Conservation (phyloP, 1,284 basidiomycete genomes). For the Cutaneotrichosporon cavernicola region DNA sequence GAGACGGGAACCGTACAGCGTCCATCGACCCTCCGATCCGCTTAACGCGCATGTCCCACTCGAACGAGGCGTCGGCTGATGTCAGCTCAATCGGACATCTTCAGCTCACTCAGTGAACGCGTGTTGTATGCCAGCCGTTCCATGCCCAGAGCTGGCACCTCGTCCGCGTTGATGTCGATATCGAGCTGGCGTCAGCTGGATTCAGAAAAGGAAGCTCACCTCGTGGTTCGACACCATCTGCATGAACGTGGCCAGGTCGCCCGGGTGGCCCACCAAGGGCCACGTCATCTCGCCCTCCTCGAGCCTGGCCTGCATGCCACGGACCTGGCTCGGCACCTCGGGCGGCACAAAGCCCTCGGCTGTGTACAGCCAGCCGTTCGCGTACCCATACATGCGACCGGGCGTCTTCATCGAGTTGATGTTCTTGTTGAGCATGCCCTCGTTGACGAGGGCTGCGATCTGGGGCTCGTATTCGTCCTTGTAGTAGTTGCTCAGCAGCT, state of each 20-base stretch:
- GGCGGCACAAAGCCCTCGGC: conserved; percentile 61
- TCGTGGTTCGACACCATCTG: conserved; percentile 42
- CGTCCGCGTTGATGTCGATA: conserved; percentile 34
- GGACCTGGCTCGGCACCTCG: conserved; percentile 65
- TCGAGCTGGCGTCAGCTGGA: conserved; percentile 25
- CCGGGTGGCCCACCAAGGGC: conserved; percentile 37
- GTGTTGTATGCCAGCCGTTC: conserved; percentile 41
- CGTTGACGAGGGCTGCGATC: conserved; percentile 40
- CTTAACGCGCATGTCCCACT: conserved; percentile 35
- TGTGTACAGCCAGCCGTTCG: conserved; percentile 47
- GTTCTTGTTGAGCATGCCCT: conserved; percentile 36
- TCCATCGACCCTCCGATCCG: not conserved
- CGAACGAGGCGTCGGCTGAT: conserved; percentile 44
- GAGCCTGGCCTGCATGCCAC: conserved; percentile 11
- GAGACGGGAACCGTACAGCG: not conserved
- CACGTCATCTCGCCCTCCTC: conserved; percentile 51
- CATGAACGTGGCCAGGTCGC: conserved; percentile 44
- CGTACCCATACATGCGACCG: conserved; percentile 34
- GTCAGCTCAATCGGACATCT: not conserved
- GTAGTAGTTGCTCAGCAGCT: conserved; percentile 62
- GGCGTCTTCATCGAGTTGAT: conserved; percentile 16
- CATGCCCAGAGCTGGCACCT: conserved; percentile 31
- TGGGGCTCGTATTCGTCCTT: conserved; percentile 59
- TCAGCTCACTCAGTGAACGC: conserved; percentile 37
- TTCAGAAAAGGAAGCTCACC: not conserved